Evolutionary conservation across 2,329 filamentous ascomycete genomes (phyloP), one percentile per base, ranked within the genome.

Genomic region (Apiospora phragmitis): DNA sequence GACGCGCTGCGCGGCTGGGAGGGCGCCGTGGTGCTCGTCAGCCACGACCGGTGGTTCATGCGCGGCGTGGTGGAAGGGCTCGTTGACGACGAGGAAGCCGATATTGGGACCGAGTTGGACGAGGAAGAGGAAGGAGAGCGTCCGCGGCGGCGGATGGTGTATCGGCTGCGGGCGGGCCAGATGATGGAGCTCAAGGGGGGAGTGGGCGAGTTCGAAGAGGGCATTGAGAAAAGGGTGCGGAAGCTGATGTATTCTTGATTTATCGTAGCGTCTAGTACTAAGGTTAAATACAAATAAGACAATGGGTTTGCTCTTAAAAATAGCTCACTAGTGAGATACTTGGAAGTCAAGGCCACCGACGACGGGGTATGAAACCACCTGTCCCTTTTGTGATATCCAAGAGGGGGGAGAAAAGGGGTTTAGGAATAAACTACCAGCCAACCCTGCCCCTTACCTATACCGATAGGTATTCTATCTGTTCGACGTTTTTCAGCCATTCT

Each of bases 21-120:
- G 70, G 94, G 94, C 0, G 93, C 93, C 0, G 87, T 96, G 4
- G 81, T 97, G 49, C 82, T 96, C 6, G 91, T 96, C 5, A 94
- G 90, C 45, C 94, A 97, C 82, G 94, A 97, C 79, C 86, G 94
- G 42, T 97, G 93, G 86, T 92, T 97, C 76, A 87, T 96, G 82
- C 87, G 91, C 65, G 90, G 90, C 2, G 92, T 92, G 0, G 85
- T 96, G 0, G 91, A 94, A 77, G 91, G 91, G 0, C 80, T 87
- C 65, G 76, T 74, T n/a, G 80, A 82, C 59, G 80, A 82, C 18
- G 83, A 81, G 26, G 77, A 77, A 1, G 79, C 81, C n/a, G 81
- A 79, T 2, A 79, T 75, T n/a, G 47, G 18, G 21, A n/a, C 6
- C 29, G 32, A 38, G 18, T 5, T 1, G 24, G 21, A 14, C 3